Evolutionary conservation across 2,329 filamentous ascomycete genomes (phyloP), one percentile per base, ranked within the genome.

Genomic region (Claviceps citrina): DNA sequence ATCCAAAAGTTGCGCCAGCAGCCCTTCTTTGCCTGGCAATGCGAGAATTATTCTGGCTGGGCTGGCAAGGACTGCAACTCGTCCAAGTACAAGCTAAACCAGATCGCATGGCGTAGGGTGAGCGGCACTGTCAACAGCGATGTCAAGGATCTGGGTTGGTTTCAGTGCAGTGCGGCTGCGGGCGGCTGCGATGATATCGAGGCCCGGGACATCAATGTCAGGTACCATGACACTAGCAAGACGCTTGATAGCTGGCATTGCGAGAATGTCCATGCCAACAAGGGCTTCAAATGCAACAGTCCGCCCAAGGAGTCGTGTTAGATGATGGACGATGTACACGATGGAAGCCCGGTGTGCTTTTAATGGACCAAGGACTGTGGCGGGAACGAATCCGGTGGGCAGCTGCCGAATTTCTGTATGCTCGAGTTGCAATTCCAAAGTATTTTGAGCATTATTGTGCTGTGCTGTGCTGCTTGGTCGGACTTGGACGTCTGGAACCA

Each of bases 11-110:
- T 49, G n/a, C 49, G 56, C 1, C 40, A 49, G 8, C 48, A 53
- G 31, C 58, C 58, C 15, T 52, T 60, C 20, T 59, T 56, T 43
- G 47, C 54, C 8, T 57, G 53, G 47, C 57, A 59, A 44, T 61
- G 58, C 41, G 57, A 60, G 44, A 51, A 58, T 31, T 59, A 56
- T 43, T 54, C 54, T 9, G 57, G 57, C 30, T 51, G 49, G 39
- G 49, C 49, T 2, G 57, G 57, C 24, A 48, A 56, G 44, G 52
- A 57, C 42, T 61, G 58, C 46, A 49, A 60, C 46, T 53, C 54
- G 19, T 56, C 52, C 38, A 45, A 48, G 39, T 59, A 58, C 39
- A 51, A 51, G 44, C 50, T 61, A 31, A 44, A 41, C 16, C 40
- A 56, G 31, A 37, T 60, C 4, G 46, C 48, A 1, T 59, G 53